Percentiles rank a stretch among this genome's conserved stretches.
Conservation (phyloP, 305 asterid species). For the Withania somnifera region DNA sequence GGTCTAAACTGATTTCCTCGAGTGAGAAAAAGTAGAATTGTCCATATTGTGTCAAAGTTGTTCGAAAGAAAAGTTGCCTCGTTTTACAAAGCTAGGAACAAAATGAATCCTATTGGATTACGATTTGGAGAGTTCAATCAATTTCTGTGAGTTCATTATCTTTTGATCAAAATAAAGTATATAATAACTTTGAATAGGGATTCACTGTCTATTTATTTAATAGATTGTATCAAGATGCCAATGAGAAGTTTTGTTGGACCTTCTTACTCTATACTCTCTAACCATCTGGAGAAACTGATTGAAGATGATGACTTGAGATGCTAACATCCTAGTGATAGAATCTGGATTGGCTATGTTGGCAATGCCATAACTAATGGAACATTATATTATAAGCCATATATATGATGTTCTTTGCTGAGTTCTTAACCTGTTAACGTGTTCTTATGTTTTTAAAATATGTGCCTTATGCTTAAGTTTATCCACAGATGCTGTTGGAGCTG, state of each 20-base stretch:
- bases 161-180: not conserved
- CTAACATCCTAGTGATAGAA: not conserved
- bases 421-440: not conserved
- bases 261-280: too few species aligned
- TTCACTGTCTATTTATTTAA: not conserved
- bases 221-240: not conserved
- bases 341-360: not conserved
- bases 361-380: not conserved
- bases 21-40: not conserved
- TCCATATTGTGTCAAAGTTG: not conserved
- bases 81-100: too few species aligned
- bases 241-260: not conserved
- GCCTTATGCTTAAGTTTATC: not conserved
- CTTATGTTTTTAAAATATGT: not conserved
- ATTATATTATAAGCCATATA: not conserved
- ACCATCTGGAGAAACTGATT: not conserved
- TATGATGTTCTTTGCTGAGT: not conserved
- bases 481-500: slow-evolving; percentile 67
- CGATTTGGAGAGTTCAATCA: not conserved
- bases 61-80: not conserved
- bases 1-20: not conserved
- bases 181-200: not conserved
- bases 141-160: not conserved
- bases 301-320: not conserved
- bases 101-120: not conserved